phyloP scores from a whole-genome alignment of 257 asterid genomes.

The Marsdenia floribunda region DNA sequence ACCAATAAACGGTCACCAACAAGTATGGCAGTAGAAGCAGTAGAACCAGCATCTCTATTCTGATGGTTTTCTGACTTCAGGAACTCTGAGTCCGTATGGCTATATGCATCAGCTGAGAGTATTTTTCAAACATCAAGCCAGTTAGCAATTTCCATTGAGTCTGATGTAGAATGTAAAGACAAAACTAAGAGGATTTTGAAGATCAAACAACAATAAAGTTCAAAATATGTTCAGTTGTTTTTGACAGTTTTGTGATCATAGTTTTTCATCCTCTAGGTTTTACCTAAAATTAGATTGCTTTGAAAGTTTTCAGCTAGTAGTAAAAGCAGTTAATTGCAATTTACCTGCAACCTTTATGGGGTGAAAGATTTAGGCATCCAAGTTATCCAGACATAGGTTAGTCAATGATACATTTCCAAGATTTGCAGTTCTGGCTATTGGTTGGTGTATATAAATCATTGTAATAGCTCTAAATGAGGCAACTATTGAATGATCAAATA shows the following conservation, averaged over 20 bases:
- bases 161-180: neutral
- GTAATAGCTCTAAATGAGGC: neutral
- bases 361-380: neutral
- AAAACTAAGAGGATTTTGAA: neutral
- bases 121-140: conserved; percentile 1
- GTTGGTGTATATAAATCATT: neutral
- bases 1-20: conserved; percentile 90
- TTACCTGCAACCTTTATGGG: neutral
- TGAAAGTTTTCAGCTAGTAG: neutral
- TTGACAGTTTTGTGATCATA: neutral
- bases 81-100: conserved; percentile 88
- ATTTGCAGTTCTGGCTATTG: neutral
- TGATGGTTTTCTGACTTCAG: conserved; percentile 81
- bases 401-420: neutral
- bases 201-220: neutral
- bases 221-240: neutral
- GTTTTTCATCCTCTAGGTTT: neutral
- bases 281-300: neutral
- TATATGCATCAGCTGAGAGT: conserved; percentile 83
- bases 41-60: conserved; percentile 93
- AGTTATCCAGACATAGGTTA: neutral
- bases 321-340: neutral
- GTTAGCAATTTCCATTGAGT: neutral
- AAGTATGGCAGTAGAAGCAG: conserved; percentile 98
- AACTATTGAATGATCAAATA: neutral